Evolutionary conservation across 2,329 filamentous ascomycete genomes (phyloP).

Genomic region (Aspergillus felis): DNA sequence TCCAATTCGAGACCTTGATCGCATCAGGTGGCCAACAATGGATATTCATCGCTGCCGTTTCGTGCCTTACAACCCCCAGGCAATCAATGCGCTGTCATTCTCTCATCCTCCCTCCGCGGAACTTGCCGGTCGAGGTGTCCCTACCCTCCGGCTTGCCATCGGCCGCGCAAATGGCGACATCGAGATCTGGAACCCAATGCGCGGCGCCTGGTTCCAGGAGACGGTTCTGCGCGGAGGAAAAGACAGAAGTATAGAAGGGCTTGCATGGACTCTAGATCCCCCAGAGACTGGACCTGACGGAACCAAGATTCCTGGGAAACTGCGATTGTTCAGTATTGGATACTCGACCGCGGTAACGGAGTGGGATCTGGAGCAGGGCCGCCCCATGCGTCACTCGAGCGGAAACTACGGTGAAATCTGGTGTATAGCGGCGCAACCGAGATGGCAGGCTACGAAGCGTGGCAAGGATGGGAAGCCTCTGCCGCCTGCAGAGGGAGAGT

Average conservation of each 20-base stretch:
- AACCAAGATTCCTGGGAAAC: slow-evolving; percentile 61
- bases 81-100: slow-evolving; percentile 93
- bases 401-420: slow-evolving; percentile 96
- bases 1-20: not conserved
- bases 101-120: slow-evolving; percentile 64
- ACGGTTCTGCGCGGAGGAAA: slow-evolving; percentile 77
- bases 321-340: slow-evolving; percentile 92
- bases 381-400: slow-evolving; percentile 74
- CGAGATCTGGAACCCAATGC: slow-evolving; percentile 91
- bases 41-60: slow-evolving; percentile 97
- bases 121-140: slow-evolving; percentile 46
- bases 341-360: slow-evolving; percentile 90
- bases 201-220: slow-evolving; percentile 85
- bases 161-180: slow-evolving; percentile 93
- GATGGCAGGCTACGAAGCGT: slow-evolving; percentile 39
- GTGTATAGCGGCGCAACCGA: slow-evolving; percentile 87
- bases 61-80: slow-evolving; percentile 83
- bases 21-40: slow-evolving; percentile 51
- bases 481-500: slow-evolving; percentile 35
- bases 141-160: slow-evolving; percentile 73
- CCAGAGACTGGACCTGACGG: slow-evolving; percentile 59
- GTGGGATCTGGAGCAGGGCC: slow-evolving; percentile 82
- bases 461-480: slow-evolving; percentile 34
- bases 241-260: slow-evolving; percentile 81
- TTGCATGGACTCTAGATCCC: slow-evolving; percentile 87